Percentiles rank a stretch among this genome's conserved stretches.
phyloP scores from a whole-genome alignment of 139 green algal species.

The Zygnema circumcarinatum region DNA sequence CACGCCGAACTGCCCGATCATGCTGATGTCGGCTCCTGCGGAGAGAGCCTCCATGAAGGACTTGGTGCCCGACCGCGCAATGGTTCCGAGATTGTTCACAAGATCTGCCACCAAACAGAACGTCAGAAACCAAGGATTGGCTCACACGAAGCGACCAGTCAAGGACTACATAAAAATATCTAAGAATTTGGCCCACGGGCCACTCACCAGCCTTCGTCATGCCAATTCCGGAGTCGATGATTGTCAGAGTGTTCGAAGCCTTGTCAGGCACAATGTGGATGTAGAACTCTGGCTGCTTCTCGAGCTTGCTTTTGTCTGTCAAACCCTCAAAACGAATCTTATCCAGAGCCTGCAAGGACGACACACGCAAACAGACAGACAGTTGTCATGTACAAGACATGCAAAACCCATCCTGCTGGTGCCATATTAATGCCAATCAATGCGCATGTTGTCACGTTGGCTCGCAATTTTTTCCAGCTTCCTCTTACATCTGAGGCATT shows the following conservation, averaged over 20 bases:
- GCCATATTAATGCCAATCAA: background rate
- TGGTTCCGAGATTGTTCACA: conserved; percentile 99
- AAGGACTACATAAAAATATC: conserved; percentile 23
- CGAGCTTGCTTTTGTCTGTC: conserved; percentile 97
- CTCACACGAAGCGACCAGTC: too few species aligned
- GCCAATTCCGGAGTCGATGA: conserved; percentile 94
- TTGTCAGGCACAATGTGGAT: conserved; percentile 98
- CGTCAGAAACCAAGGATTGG: too few species aligned
- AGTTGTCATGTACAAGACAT: conserved; percentile 9
- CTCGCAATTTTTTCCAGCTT: background rate
- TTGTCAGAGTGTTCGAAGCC: conserved; percentile 92
- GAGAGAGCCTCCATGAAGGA: conserved; percentile 99
- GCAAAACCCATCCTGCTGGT: background rate
- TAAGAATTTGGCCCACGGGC: conserved; percentile 12
- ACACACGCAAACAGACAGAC: background rate
- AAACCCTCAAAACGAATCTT: conserved; percentile 97
- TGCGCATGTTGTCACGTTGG: background rate
- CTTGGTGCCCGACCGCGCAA: conserved; percentile 98
- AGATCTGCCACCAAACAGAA: conserved; percentile 75
- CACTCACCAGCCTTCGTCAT: conserved; percentile 89
- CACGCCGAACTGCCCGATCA: conserved; percentile 99
- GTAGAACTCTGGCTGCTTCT: conserved; percentile 90
- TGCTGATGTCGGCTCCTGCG: conserved; percentile 96
- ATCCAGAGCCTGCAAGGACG: conserved; percentile 86
- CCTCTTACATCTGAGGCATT: conserved; percentile 81